These are phyloP conservation scores for Rhynchosporium graminicola DNA, from an alignment of 2,329 filamentous ascomycete species.

Conservation along the genomic window DNA sequence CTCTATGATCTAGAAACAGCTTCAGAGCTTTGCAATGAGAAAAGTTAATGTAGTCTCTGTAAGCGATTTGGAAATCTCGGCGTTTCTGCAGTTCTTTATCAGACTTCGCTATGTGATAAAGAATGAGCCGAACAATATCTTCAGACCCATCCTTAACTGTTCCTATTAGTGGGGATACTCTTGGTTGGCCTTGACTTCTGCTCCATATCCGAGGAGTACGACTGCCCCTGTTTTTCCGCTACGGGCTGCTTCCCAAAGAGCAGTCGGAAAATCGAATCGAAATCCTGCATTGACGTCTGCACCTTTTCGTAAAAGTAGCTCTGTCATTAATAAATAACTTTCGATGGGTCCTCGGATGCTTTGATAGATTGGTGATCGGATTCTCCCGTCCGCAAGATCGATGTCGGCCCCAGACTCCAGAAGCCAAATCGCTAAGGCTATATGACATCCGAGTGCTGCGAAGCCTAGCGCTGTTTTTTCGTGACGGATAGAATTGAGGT, in stretches of 20 bases:
- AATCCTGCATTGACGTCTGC: neutral
- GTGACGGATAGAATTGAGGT: neutral
- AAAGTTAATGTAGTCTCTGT: neutral
- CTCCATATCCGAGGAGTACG: neutral
- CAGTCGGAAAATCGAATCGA: neutral
- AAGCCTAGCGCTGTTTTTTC: neutral
- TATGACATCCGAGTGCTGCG: neutral
- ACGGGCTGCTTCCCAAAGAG: neutral
- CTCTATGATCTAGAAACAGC: neutral
- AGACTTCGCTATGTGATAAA: neutral
- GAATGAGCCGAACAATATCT: neutral
- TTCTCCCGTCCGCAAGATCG: neutral
- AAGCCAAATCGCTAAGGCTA: neutral
- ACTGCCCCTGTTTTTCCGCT: neutral
- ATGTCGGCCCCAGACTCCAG: neutral
- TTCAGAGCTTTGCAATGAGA: neutral
- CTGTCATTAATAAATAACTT: neutral
- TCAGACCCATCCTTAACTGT: neutral
- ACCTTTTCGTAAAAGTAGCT: neutral
- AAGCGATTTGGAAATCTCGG: neutral
- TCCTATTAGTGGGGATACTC: neutral
- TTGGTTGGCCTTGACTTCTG: neutral
- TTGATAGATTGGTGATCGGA: neutral
- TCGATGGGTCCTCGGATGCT: neutral
- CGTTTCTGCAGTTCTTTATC: neutral